Conservation (phyloP, 1,284 basidiomycete species). For the Somion occarium region DNA sequence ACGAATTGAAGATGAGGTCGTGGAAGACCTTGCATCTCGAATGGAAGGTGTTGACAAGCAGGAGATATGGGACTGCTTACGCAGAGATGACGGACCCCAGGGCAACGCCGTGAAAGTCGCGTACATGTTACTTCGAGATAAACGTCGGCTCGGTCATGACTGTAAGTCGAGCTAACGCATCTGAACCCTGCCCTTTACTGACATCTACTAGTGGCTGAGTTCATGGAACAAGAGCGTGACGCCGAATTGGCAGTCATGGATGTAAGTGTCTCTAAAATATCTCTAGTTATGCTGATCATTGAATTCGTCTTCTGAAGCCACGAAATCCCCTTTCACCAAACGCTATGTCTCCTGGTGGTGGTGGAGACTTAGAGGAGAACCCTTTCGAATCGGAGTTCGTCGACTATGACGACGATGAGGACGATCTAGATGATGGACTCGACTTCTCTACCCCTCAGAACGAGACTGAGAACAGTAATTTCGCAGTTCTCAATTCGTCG, state of each 20-base stretch:
- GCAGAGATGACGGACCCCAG: slow-evolving; percentile 74
- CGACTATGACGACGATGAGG: slow-evolving; percentile 55
- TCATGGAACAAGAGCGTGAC: slow-evolving; percentile 78
- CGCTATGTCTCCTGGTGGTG: slow-evolving; percentile 53
- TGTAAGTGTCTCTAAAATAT: slow-evolving; percentile 51
- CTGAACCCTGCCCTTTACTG: not conserved
- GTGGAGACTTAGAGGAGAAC: slow-evolving; percentile 57
- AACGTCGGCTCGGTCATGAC: slow-evolving; percentile 81
- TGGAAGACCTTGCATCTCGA: slow-evolving; percentile 75
- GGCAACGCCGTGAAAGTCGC: slow-evolving; percentile 97
- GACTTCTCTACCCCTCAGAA: slow-evolving; percentile 51
- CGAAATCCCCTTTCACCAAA: slow-evolving; percentile 46
- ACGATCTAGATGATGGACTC: slow-evolving; percentile 48
- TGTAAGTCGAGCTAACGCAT: slow-evolving; percentile 38
- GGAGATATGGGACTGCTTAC: slow-evolving; percentile 83
- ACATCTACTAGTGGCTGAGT: slow-evolving; percentile 55
- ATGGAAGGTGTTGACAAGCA: slow-evolving; percentile 78
- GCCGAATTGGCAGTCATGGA: slow-evolving; percentile 76
- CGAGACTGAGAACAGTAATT: slow-evolving; percentile 56
- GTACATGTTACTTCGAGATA: slow-evolving; percentile 91
- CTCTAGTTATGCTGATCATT: not conserved
- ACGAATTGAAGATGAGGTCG: slow-evolving; percentile 84
- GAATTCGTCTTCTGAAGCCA: slow-evolving; percentile 28
- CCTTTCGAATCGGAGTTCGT: slow-evolving; percentile 74
- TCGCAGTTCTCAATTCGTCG: slow-evolving; percentile 82